phyloP scores from a whole-genome alignment of 768 basidiomycete species.

The Coprinopsis sp. region DNA sequence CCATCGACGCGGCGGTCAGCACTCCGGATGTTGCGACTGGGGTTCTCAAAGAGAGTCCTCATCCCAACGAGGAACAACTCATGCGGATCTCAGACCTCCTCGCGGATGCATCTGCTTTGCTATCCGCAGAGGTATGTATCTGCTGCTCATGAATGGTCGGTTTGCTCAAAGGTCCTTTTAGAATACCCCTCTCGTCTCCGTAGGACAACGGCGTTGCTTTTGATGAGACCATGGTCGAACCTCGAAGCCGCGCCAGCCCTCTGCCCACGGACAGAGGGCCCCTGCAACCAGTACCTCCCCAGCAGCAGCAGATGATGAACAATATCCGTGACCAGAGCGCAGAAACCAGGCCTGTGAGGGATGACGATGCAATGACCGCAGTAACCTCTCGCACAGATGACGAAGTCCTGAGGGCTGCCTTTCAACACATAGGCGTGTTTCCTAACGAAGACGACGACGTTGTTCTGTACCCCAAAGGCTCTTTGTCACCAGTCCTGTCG shows the following conservation, averaged over 20 bases:
- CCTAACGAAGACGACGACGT: conserved; percentile 47
- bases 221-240: conserved; percentile 28
- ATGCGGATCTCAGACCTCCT: conserved; percentile 90
- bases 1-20: conserved; percentile 33
- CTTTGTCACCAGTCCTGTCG: conserved; percentile 35
- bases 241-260: conserved; percentile 9
- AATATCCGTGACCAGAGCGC: conserved; percentile 21
- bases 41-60: conserved; percentile 33
- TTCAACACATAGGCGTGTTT: conserved; percentile 42
- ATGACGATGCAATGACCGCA: conserved; percentile 63
- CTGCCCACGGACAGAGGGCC: conserved; percentile 10
- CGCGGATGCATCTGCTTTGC: conserved; percentile 44
- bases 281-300: conserved; percentile 6
- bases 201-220: conserved; percentile 32
- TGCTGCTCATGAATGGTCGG: conserved; percentile 19
- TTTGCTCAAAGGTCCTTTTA: conserved; percentile 12
- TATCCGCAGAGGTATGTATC: conserved; percentile 1
- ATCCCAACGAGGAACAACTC: conserved; percentile 94
- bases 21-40: conserved; percentile 20
- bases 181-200: conserved; percentile 38
- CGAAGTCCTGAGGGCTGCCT: conserved; percentile 72
- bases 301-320: conserved; percentile 21
- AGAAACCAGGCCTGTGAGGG: conserved; percentile 21
- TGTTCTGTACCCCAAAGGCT: conserved; percentile 62
- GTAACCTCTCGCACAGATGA: conserved; percentile 74